Conservation (phyloP, 2,329 filamentous ascomycete species). For the Aspergillus alliaceus region DNA sequence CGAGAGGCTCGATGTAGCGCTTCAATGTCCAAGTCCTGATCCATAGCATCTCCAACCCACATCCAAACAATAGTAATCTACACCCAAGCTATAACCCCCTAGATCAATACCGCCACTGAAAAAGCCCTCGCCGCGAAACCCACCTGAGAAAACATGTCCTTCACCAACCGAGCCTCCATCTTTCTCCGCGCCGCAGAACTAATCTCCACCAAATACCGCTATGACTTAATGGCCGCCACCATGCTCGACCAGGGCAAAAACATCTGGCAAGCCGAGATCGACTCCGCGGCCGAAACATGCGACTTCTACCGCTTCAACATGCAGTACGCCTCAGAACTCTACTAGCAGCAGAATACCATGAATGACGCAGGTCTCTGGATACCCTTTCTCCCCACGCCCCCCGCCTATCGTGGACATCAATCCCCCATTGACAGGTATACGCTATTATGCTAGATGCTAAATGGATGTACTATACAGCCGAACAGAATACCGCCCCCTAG, state of each 20-base stretch:
- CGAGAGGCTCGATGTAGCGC: neutral
- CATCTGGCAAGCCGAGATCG: slow-evolving; percentile 95
- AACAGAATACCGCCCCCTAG: slow-evolving; percentile 79
- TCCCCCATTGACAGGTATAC: no score
- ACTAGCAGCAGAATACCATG: slow-evolving; percentile 78
- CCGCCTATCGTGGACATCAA: no score
- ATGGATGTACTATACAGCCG: no score
- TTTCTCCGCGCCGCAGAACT: slow-evolving; percentile 93
- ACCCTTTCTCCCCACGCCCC: no score
- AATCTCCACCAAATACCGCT: slow-evolving; percentile 83
- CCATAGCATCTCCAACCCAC: no score
- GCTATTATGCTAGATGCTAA: no score
- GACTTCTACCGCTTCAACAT: slow-evolving; percentile 91
- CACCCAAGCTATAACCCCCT: slow-evolving; percentile 71
- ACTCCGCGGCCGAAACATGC: slow-evolving; percentile 81
- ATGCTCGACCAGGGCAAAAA: slow-evolving; percentile 97
- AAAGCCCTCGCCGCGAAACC: slow-evolving; percentile 78
- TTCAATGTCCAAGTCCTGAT: no score
- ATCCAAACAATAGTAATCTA: slow-evolving; percentile 68
- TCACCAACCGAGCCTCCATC: slow-evolving; percentile 82
- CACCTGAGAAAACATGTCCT: slow-evolving; percentile 79
- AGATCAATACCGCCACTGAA: slow-evolving; percentile 76
- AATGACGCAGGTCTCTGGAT: slow-evolving; percentile 82
- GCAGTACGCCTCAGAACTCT: slow-evolving; percentile 84
- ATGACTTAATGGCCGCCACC: slow-evolving; percentile 89